Percentiles rank a stretch among this genome's conserved stretches.
These are phyloP conservation scores for Syzygium aromaticum DNA, from an alignment of 345 rosid genomes.

Conservation along the genomic window DNA sequence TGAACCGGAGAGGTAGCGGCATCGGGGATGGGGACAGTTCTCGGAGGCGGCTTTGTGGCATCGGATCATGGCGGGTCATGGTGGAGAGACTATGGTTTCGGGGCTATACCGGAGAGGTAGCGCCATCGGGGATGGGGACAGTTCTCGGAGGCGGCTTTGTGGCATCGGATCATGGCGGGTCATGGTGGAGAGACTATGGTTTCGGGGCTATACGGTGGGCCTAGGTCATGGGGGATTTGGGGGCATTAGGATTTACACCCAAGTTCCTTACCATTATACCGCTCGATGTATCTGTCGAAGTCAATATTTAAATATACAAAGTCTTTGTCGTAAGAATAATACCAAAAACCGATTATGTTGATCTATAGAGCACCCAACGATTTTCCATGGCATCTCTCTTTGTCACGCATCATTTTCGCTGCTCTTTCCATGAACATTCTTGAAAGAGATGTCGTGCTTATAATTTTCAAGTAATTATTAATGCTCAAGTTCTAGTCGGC, in stretches of 20 bases:
- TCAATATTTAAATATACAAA: background rate
- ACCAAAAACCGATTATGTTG: background rate
- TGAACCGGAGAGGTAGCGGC: background rate
- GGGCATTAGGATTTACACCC: background rate
- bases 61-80: background rate
- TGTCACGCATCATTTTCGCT: background rate
- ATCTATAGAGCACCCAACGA: background rate
- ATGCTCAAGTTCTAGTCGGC: background rate
- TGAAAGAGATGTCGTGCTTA: background rate
- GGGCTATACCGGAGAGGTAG: background rate
- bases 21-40: background rate
- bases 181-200: background rate
- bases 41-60: background rate
- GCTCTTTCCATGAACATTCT: background rate
- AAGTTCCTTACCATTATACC: background rate
- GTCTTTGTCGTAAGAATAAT: background rate
- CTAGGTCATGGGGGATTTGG: background rate
- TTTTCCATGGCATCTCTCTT: background rate
- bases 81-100: background rate
- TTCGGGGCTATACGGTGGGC: background rate
- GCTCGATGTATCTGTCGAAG: background rate
- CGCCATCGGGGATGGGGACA: background rate
- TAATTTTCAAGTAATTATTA: background rate
- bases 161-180: background rate
- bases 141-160: background rate